Conservation (phyloP, 2,329 filamentous ascomycete genomes). For the Fusarium sp. region DNA sequence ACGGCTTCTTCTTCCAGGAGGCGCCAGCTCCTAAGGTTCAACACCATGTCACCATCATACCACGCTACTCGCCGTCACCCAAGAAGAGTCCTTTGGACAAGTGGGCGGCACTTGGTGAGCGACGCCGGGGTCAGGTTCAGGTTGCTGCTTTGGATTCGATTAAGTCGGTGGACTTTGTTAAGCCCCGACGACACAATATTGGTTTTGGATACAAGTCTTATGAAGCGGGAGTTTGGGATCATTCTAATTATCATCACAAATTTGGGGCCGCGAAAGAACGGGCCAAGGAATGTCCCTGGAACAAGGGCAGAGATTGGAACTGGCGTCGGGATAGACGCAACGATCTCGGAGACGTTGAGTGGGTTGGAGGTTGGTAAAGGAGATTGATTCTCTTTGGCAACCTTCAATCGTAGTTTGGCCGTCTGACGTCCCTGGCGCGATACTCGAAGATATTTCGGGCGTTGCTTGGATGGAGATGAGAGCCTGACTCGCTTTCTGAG, state of each 20-base stretch:
- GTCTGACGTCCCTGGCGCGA: conserved; percentile 34
- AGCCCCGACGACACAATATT: conserved; percentile 57
- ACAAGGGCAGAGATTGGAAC: conserved; percentile 66
- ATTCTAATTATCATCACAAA: conserved; percentile 49
- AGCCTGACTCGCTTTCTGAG: conserved; percentile 69
- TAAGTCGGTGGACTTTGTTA: conserved; percentile 57
- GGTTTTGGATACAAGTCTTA: conserved; percentile 59
- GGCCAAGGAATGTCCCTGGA: conserved; percentile 63
- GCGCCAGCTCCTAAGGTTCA: conserved; percentile 52
- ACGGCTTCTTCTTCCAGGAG: conserved; percentile 78
- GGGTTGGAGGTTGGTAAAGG: conserved; percentile 89
- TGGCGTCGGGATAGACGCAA: conserved; percentile 68
- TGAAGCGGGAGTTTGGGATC: conserved; percentile 59
- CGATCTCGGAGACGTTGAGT: conserved; percentile 84
- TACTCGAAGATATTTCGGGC: conserved; percentile 40
- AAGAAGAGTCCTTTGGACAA: conserved; percentile 76
- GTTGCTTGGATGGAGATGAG: conserved; percentile 44
- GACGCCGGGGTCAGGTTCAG: conserved; percentile 71
- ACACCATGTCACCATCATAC: conserved; percentile 49
- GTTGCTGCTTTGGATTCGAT: conserved; percentile 56
- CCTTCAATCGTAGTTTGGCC: conserved; percentile 68
- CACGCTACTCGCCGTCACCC: conserved; percentile 69
- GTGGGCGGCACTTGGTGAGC: conserved; percentile 87
- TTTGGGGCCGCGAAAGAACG: conserved; percentile 53
- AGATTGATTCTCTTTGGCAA: conserved; percentile 54